Evolutionary conservation across 192 early-diverging fungal genomes (phyloP).

Genomic region (Lunasporangiospora selenospora): DNA sequence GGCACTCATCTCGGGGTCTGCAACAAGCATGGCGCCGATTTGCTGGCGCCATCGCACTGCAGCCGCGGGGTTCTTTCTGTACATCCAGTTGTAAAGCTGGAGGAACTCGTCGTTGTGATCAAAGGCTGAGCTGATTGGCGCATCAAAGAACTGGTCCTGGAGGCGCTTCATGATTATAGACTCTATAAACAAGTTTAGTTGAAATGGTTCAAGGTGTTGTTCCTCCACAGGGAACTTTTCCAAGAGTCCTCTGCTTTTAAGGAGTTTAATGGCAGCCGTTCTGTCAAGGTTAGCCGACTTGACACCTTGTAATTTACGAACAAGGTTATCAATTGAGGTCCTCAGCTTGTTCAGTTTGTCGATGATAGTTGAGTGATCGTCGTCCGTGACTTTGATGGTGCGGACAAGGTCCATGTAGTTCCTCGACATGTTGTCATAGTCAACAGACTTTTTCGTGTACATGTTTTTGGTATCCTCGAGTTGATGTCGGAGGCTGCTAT

Average conservation of each 20-base stretch:
- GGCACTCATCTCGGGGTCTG: conserved; percentile 24
- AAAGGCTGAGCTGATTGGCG: conserved; percentile 30
- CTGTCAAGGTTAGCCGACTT: conserved; percentile 28
- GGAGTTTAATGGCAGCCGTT: conserved; percentile 21
- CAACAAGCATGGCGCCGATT: conserved; percentile 33
- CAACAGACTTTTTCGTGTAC: no score
- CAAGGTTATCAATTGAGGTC: conserved; percentile 24
- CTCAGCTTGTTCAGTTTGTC: conserved; percentile 27
- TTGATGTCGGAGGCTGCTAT: no score
- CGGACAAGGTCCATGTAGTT: conserved; percentile 44
- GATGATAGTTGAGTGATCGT: conserved; percentile 40
- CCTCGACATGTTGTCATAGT: conserved; percentile 46
- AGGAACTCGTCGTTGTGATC: conserved; percentile 38
- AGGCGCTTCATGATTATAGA: conserved; percentile 23
- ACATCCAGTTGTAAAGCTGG: conserved; percentile 45
- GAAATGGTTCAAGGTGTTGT: conserved; percentile 21
- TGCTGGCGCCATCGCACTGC: conserved; percentile 48
- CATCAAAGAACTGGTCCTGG: conserved; percentile 24
- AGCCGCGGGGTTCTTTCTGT: conserved; percentile 5
- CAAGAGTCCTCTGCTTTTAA: conserved; percentile 14
- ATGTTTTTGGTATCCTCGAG: no score
- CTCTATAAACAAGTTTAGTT: conserved; percentile 42
- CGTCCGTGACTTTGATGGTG: conserved; percentile 35
- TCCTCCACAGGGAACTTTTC: conserved; percentile 14
- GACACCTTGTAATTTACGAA: conserved; percentile 31